Evolutionary conservation across 2,329 filamentous ascomycete genomes (phyloP), one percentile per base, ranked within the genome.

Genomic region (Scedosporium apiospermum): DNA sequence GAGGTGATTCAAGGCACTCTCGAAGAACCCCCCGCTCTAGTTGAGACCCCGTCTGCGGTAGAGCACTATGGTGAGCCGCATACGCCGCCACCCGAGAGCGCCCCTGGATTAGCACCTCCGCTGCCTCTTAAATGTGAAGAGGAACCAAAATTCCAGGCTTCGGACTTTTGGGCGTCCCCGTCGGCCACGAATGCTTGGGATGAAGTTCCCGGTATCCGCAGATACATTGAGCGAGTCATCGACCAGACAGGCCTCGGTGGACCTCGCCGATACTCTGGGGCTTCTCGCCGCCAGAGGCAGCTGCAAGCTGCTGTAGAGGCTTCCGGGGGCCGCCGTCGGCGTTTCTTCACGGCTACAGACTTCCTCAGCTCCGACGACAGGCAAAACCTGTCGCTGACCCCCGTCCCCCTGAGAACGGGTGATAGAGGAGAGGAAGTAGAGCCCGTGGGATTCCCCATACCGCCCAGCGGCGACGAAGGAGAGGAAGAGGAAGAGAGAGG

Each of bases 381-480:
- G 58, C 92, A 92, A 59, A 96, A 91, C 73, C 80, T 97, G 64
- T 92, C 93, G 4, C 93, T 96, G 42, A 97, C 93, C 9, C 93
- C 93, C 1, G 91, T 91, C 14, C 91, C 46, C 23, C 18, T 55
- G 38, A 49, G 34, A 21, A 38, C 53, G 34, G 51, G 53, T 1
- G 38, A 57, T 18, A 21, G 9, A 16, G 53, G 53, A 16, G 18
- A 41, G 23, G 38, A 62, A n/a, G 14, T 27, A 5, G 57, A 58
- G 27, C 57, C 57, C n/a, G 57, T 38, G 18, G 38, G 27, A 38
- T 58, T 58, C 27, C 27, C 27, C 9, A 30, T 58, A 14, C 57
- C 57, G n/a, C 46, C 16, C 23, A 23, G 10, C 27, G 46, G n/a
- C 23, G 58, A 61, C 6, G 42, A 27, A 2, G 42, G 34, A 21